These are phyloP conservation scores for Penicillium cosmopolitanum DNA, from an alignment of 495 filamentous ascomycete genomes.

Conservation along the genomic window DNA sequence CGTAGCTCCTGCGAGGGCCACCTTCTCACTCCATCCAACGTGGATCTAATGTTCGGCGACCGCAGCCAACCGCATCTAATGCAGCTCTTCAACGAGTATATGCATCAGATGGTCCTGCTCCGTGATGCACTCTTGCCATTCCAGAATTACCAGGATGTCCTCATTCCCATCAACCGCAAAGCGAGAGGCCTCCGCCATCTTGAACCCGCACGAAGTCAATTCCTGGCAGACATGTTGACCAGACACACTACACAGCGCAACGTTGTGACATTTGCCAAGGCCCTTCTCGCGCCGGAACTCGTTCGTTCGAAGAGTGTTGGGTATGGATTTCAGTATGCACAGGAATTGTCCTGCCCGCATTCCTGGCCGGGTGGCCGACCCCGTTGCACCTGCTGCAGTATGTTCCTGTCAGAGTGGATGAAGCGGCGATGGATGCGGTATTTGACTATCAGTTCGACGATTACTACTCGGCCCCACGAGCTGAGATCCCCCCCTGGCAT, in stretches of 20 bases:
- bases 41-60: slow-evolving; percentile 33
- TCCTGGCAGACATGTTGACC: slow-evolving; percentile 31
- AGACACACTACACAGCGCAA: slow-evolving; percentile 22
- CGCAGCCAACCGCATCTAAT: slow-evolving; percentile 32
- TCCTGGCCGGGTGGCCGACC: slow-evolving; percentile 19
- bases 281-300: slow-evolving; percentile 26
- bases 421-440: slow-evolving; percentile 13
- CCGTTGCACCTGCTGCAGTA: slow-evolving; percentile 34
- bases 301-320: slow-evolving; percentile 9
- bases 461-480: slow-evolving; percentile 33
- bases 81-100: slow-evolving; percentile 41
- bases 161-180: slow-evolving; percentile 23
- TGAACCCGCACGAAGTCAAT: slow-evolving; percentile 24
- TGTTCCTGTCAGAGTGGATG: slow-evolving; percentile 24
- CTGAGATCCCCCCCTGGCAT: slow-evolving; percentile 25
- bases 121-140: slow-evolving; percentile 39
- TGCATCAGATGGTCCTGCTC: slow-evolving; percentile 41
- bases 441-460: slow-evolving; percentile 34
- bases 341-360: slow-evolving; percentile 32
- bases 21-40: slow-evolving; percentile 28
- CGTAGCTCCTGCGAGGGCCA: slow-evolving; percentile 40
- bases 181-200: slow-evolving; percentile 27
- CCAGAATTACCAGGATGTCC: slow-evolving; percentile 36
- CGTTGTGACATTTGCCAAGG: slow-evolving; percentile 26
- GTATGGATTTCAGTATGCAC: slow-evolving; percentile 39